Conservation (phyloP, 306 rosid species). For the Comarum palustre region DNA sequence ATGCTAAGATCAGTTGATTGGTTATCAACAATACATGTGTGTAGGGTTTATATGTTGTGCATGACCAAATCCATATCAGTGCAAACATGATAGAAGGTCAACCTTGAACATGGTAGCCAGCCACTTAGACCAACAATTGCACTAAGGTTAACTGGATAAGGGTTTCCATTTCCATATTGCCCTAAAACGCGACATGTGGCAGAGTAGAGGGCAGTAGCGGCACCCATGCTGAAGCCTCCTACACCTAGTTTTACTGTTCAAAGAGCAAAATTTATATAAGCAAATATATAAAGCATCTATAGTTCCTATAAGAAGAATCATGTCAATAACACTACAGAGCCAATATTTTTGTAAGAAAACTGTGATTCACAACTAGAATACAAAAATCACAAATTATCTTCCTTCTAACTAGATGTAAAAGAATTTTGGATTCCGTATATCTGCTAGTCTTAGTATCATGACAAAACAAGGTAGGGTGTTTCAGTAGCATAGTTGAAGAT, state of each 20-base stretch:
- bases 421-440: neutral
- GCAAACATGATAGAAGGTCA: conserved; percentile 32
- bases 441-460: neutral
- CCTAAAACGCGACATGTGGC: conserved; percentile 70
- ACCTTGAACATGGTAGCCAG: conserved; percentile 99
- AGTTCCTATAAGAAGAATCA: neutral
- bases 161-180: conserved; percentile 74
- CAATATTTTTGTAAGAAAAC: neutral
- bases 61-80: conserved; percentile 20
- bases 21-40: conserved; percentile 12
- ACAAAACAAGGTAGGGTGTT: neutral
- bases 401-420: neutral
- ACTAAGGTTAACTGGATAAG: conserved; percentile 66
- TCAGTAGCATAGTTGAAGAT: neutral
- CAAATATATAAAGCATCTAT: conserved; percentile 3
- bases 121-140: conserved; percentile 87
- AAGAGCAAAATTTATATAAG: conserved; percentile 11
- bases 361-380: conserved; percentile 2
- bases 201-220: conserved; percentile 92
- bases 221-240: conserved; percentile 98
- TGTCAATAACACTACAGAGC: neutral
- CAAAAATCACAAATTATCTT: conserved; percentile 1
- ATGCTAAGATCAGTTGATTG: conserved; percentile 21
- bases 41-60: conserved; percentile 16
- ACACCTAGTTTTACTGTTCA: conserved; percentile 81